Evolutionary conservation across 192 early-diverging fungal genomes (phyloP), one percentile per base, ranked within the genome.

Genomic region (Coemansia sp.): DNA sequence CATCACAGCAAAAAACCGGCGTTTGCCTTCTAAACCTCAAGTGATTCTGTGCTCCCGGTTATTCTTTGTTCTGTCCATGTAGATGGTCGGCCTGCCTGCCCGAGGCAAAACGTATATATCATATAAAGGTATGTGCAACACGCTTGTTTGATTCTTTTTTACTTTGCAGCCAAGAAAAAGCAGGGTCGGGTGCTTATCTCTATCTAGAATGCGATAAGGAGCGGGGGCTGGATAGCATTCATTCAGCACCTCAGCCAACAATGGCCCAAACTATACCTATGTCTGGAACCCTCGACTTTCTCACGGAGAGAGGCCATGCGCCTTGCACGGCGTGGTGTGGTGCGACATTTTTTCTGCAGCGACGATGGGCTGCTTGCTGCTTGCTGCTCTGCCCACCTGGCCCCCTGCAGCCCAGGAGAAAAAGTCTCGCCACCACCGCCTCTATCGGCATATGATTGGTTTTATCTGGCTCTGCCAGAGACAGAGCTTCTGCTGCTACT

Each of bases 31-130:
- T 53, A 17, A 53, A 53, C 20, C 3, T 17, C 5, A 12, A 12
- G n/a, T 53, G 51, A 28, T 28, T 28, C 22, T 28, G 22, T 28
- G 22, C 22, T 1, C 1, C 22, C 22, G 22, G 22, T 28, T 28
- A 28, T 28, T 28, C 1, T 28, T 20, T 64, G 18, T 56, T 32
- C 39, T 22, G 11, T 32, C 54, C 15, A 4, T 75, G 65, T 86
- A 93, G 87, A 96, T 94, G 92, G 94, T 97, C 20, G 94, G 93
- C 34, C 78, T 95, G 65, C 93, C 94, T 28, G 96, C 96, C 34
- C 85, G 95, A 33, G 97, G 97, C 53, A 99, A 99, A 83, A 99
- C 97, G 8, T 98, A 97, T 75, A 96, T 96, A 54, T 91, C 95
- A 15, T 89, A 92, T 67, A 92, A 92, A 91, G 90, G 91, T 93